phyloP scores from a whole-genome alignment of 2,329 filamentous ascomycete species.

The Cyphellophora europaea region DNA sequence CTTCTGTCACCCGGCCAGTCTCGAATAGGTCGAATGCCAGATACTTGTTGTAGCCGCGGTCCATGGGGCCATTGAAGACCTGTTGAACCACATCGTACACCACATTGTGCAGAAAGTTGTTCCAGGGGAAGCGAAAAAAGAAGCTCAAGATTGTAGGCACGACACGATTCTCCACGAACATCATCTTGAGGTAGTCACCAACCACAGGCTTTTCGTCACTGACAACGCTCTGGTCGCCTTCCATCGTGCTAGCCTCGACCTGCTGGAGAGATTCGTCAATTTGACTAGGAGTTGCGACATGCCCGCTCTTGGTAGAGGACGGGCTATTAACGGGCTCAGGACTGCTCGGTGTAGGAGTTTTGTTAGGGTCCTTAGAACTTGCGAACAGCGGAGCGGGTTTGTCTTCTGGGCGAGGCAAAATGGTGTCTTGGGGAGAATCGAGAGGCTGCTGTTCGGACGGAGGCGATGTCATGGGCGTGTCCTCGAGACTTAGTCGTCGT shows the following conservation, averaged over 20 bases:
- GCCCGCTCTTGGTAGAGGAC: constrained; percentile 3
- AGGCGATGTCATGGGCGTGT: constrained; percentile 41
- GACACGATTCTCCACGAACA: constrained; percentile 89
- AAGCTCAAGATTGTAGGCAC: constrained; percentile 94
- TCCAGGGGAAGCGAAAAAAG: constrained; percentile 98
- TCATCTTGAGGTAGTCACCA: constrained; percentile 88
- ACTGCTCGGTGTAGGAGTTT: constrained; percentile 18
- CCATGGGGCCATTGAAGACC: constrained; percentile 97
- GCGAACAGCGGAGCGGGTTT: constrained; percentile 58
- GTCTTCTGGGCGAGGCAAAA: constrained; percentile 55
- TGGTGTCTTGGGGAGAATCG: constrained; percentile 11
- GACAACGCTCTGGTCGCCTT: constrained; percentile 33
- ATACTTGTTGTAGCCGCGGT: constrained; percentile 82
- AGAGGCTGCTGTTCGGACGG: constrained; percentile 16
- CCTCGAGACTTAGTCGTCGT: constrained; percentile 37
- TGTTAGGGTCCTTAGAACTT: constrained; percentile 14
- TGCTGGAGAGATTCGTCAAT: constrained; percentile 11
- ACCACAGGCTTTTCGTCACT: constrained; percentile 67
- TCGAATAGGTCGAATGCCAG: constrained; percentile 91
- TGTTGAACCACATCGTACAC: constrained; percentile 99
- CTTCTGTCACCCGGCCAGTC: constrained; percentile 76
- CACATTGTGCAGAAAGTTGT: constrained; percentile 98
- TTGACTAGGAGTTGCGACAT: constrained; percentile 5
- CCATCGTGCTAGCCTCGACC: constrained; percentile 10
- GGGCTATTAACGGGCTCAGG: constrained; percentile 15